Evolutionary conservation across 345 rosid species (phyloP).

Genomic region (Theobroma cacao): DNA sequence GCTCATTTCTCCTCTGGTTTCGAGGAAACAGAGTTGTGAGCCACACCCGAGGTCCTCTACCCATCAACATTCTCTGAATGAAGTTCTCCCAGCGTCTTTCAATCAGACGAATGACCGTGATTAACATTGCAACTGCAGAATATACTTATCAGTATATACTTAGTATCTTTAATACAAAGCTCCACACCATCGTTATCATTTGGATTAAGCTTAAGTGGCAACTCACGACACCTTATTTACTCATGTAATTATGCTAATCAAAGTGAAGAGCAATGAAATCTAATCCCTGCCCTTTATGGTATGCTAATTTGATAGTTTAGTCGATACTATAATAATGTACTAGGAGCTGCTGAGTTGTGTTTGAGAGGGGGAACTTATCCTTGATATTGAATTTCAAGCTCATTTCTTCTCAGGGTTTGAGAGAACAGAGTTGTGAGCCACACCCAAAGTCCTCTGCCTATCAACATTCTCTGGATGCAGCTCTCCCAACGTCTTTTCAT

Average conservation of each 20-base stretch:
- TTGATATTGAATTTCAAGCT: not conserved
- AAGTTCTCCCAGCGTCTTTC: not conserved
- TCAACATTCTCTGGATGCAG: not conserved
- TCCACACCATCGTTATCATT: too few species aligned
- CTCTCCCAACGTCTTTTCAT: not conserved
- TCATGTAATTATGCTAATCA: too few species aligned
- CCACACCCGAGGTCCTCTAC: slow-evolving; percentile 15
- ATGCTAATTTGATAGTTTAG: not conserved
- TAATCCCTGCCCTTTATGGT: not conserved
- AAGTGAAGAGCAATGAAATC: not conserved
- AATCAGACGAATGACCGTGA: not conserved
- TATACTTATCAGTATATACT: too few species aligned
- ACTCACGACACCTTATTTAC: too few species aligned
- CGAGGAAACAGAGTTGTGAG: not conserved
- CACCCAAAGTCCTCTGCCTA: slow-evolving; percentile 10
- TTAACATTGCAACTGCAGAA: slow-evolving; percentile 9
- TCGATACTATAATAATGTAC: not conserved
- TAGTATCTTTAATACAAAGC: too few species aligned
- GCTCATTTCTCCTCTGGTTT: not conserved
- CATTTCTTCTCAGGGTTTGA: not conserved
- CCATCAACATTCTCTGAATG: not conserved
- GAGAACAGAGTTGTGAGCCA: slow-evolving; percentile 5
- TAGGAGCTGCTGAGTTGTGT: not conserved
- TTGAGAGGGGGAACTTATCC: not conserved
- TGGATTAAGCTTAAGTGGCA: too few species aligned